These are phyloP conservation scores for Eleusine coracana DNA, from an alignment of 176 grass and related monocot species.

Conservation along the genomic window DNA sequence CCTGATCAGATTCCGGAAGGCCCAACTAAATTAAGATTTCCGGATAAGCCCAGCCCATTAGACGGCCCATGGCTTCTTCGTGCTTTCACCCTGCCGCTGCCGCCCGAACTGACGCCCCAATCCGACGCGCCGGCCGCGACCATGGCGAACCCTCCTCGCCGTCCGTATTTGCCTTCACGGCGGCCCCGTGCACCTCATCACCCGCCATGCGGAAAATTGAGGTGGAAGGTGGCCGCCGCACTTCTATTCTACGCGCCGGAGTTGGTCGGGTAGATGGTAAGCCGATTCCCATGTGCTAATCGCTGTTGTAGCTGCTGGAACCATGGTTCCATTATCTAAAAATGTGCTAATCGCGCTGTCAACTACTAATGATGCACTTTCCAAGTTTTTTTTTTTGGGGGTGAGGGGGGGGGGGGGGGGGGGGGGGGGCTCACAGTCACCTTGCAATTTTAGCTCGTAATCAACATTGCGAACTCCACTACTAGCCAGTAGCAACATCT, in stretches of 20 bases:
- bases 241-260: no score
- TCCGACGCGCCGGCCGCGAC: no score
- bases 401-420: no score
- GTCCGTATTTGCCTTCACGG: neutral
- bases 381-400: neutral
- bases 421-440: neutral
- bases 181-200: no score
- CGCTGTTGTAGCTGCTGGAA: neutral
- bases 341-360: neutral
- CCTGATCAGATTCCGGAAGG: neutral
- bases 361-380: no score
- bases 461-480: neutral
- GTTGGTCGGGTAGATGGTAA: neutral
- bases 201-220: no score
- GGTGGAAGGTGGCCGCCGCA: no score
- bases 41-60: neutral
- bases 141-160: no score
- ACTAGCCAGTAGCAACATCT: neutral
- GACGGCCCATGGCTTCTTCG: neutral
- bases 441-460: neutral
- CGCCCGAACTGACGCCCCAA: no score
- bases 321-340: no score
- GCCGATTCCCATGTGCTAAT: neutral
- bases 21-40: neutral
- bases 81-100: neutral